phyloP scores from a whole-genome alignment of 441 rosid genomes.

The Lepidium campestre region DNA sequence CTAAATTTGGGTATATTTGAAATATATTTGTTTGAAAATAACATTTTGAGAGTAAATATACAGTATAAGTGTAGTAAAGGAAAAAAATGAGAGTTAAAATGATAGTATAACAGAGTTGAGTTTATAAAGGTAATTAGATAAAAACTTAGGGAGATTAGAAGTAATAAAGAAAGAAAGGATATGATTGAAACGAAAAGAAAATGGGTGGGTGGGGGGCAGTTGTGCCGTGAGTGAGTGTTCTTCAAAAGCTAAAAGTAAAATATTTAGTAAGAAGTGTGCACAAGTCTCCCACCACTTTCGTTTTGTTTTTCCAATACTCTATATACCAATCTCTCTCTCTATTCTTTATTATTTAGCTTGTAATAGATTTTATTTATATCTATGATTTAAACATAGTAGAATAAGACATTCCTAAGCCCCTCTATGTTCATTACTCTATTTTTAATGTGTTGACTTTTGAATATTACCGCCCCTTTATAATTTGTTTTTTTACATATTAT shows the following conservation, averaged over 20 bases:
- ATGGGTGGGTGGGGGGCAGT: conserved; percentile 34
- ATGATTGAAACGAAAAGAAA: neutral
- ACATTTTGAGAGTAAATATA: no score
- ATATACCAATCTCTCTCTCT: neutral
- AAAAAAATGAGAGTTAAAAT: no score
- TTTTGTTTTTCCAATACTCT: conserved; percentile 10
- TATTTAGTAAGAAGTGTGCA: conserved; percentile 19
- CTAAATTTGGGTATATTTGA: no score
- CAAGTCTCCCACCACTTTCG: conserved; percentile 28
- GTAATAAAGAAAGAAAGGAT: neutral
- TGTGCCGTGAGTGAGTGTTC: conserved; percentile 22
- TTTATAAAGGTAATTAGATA: no score
- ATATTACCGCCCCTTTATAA: neutral
- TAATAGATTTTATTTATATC: no score
- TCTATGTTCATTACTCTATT: neutral
- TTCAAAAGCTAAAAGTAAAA: conserved; percentile 18
- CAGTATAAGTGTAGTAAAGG: no score
- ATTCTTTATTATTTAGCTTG: no score
- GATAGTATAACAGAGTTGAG: no score
- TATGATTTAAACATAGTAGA: conserved; percentile 15
- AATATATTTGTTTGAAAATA: no score
- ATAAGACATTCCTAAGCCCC: conserved; percentile 12
- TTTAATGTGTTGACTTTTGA: conserved; percentile 13
- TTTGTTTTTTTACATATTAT: no score
- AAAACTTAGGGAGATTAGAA: no score